Evolutionary conservation across 1,139 yeast genomes (phyloP).

Genomic region (Pneumocystis wakefieldiae): DNA sequence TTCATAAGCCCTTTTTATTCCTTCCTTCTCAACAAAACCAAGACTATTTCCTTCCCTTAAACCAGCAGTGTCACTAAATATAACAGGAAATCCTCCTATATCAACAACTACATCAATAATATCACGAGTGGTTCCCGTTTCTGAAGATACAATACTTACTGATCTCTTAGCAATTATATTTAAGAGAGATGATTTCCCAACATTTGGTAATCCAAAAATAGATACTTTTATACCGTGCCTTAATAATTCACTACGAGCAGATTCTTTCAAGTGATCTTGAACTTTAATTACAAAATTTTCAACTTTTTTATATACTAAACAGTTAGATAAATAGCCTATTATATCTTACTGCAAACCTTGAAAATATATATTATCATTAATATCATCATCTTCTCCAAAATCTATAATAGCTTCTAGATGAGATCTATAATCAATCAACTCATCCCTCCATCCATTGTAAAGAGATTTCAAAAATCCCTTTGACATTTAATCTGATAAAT

Average conservation of each 20-base stretch:
- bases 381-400: conserved; percentile 78
- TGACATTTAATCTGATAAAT: neutral
- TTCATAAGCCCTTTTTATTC: conserved; percentile 59
- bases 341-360: neutral
- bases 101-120: conserved; percentile 68
- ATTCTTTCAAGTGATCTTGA: conserved; percentile 30
- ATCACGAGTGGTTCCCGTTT: conserved; percentile 93
- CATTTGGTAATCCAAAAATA: conserved; percentile 84
- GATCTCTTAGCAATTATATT: conserved; percentile 63
- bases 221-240: conserved; percentile 60
- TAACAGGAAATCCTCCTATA: conserved; percentile 67
- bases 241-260: conserved; percentile 48
- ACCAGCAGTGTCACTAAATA: conserved; percentile 90
- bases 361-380: conserved; percentile 36
- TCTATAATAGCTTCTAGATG: conserved; percentile 77
- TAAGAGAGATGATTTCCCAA: conserved; percentile 81
- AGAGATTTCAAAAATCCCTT: conserved; percentile 43
- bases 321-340: conserved; percentile 30
- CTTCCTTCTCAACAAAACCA: conserved; percentile 62
- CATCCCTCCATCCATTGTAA: conserved; percentile 53
- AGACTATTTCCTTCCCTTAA: conserved; percentile 31
- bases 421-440: conserved; percentile 53
- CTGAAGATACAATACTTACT: conserved; percentile 78
- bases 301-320: conserved; percentile 30
- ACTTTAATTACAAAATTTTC: conserved; percentile 33